Evolutionary conservation across 306 rosid genomes (phyloP).

Genomic region (Gleditsia sinensis): DNA sequence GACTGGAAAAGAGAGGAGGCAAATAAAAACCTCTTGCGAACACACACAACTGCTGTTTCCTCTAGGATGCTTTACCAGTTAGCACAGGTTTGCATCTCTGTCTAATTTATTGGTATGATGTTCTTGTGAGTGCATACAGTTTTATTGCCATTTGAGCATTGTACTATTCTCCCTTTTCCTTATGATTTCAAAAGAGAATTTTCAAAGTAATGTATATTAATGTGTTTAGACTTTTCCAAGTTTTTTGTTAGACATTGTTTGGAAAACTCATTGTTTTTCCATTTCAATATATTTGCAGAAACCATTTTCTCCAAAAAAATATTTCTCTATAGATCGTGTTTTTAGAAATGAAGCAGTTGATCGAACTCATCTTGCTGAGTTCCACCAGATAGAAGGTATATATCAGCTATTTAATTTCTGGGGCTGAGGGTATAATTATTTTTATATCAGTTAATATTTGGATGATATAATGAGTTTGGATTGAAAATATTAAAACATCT

Average conservation of each 20-base stretch:
- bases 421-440: background rate
- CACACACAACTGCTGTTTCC: constrained; percentile 95
- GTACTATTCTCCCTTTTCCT: background rate
- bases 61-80: constrained; percentile 84
- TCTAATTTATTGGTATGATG: constrained; percentile 25
- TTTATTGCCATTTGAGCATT: constrained; percentile 18
- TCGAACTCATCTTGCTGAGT: constrained; percentile 98
- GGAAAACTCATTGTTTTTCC: background rate
- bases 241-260: constrained; percentile 1
- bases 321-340: constrained; percentile 95
- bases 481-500: background rate
- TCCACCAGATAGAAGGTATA: constrained; percentile 98
- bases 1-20: constrained; percentile 96
- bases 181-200: constrained; percentile 5
- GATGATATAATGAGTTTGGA: background rate
- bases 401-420: constrained; percentile 20
- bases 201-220: constrained; percentile 5
- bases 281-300: constrained; percentile 55
- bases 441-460: background rate
- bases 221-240: constrained; percentile 5
- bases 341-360: constrained; percentile 98
- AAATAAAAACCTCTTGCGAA: constrained; percentile 83
- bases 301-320: constrained; percentile 82
- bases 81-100: constrained; percentile 64
- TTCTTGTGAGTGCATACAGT: constrained; percentile 12